Base-by-base conservation (phyloP, 768 basidiomycete species). In the Sistotremastrum suecicum region DNA sequence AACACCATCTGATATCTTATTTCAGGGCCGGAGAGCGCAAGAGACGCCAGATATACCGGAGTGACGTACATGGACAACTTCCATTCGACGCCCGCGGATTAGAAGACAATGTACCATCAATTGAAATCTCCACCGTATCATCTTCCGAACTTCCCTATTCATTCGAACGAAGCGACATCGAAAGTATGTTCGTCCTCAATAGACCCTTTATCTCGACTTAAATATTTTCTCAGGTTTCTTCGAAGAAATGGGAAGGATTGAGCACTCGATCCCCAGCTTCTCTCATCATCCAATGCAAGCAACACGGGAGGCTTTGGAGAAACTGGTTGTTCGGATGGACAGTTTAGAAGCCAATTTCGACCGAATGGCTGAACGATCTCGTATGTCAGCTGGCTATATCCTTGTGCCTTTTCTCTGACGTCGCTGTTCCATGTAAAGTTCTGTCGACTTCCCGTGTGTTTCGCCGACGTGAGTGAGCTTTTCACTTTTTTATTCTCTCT, bases 1-100 rank as follows among this genome's bases (percentile, higher is more conserved):
- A 20, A 37, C 30, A 39, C 30, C 36, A 31, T 34, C 3, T 37
- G 5, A 8, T 36, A 37, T 9, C 51, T n/a, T 40, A 49, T 47
- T 39, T 3, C 48, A 88, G 84, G 5, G 69, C 78, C 0, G 76
- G 68, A 43, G 95, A 99, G 60, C 72, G 74, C 50, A 86, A 84
- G 53, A 76, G 89, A 12, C 76, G 95, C 2, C 77, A 83, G 52
- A 71, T 83, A n/a, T 91, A 94, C 57, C 73, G 85, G 20, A 72
- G 80, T 3, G 90, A 94, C 55, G 72, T 85, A 8, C 75, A 86
- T 49, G 84, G 84, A 0, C 81, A 87, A 53, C 68, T 98, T 4
- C 95, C 95, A 0, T 97, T 91, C 58, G 82, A 85, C 35, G 73
- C 81, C 3, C 68, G 71, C 42, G 84, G 83, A 3, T 76, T 95